phyloP scores from a whole-genome alignment of 164 flowering plant genomes.

The Tetracentron sinense region DNA sequence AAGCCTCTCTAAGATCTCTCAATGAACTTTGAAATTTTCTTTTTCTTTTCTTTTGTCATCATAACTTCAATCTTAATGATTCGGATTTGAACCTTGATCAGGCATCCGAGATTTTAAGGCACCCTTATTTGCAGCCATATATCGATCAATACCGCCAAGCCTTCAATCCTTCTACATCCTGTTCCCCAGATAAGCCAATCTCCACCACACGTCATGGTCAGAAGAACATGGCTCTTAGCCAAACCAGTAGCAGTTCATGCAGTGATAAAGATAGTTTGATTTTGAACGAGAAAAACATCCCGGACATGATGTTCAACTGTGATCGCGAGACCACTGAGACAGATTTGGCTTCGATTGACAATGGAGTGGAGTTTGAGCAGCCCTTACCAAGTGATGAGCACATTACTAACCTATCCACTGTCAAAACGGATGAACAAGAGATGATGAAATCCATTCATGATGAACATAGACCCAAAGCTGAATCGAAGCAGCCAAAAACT shows the following conservation, averaged over 20 bases:
- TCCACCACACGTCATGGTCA: slow-evolving; percentile 33
- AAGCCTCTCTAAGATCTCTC: slow-evolving; percentile 22
- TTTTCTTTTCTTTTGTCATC: not conserved
- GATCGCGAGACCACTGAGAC: slow-evolving; percentile 49
- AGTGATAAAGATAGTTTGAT: slow-evolving; percentile 75
- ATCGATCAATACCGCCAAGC: slow-evolving; percentile 62
- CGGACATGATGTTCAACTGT: slow-evolving; percentile 25
- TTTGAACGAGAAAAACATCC: slow-evolving; percentile 51
- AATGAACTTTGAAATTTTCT: not conserved
- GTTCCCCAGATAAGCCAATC: slow-evolving; percentile 53
- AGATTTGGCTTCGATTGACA: slow-evolving; percentile 41
- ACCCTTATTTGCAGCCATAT: slow-evolving; percentile 88
- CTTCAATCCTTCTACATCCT: slow-evolving; percentile 27
- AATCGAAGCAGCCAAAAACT: slow-evolving; percentile 62
- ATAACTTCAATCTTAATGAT: slow-evolving; percentile 19
- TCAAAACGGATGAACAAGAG: slow-evolving; percentile 36
- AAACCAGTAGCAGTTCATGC: slow-evolving; percentile 72
- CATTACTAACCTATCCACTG: slow-evolving; percentile 14
- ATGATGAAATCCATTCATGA: slow-evolving; percentile 24
- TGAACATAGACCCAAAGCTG: slow-evolving; percentile 35
- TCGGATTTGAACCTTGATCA: slow-evolving; percentile 27
- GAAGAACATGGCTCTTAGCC: slow-evolving; percentile 70
- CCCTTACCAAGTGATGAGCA: slow-evolving; percentile 34
- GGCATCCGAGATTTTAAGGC: slow-evolving; percentile 90
- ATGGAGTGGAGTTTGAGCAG: slow-evolving; percentile 42